Evolutionary conservation across 164 flowering plant species (phyloP), one percentile per base, ranked within the genome.

Genomic region (Magnolia officinalis): DNA sequence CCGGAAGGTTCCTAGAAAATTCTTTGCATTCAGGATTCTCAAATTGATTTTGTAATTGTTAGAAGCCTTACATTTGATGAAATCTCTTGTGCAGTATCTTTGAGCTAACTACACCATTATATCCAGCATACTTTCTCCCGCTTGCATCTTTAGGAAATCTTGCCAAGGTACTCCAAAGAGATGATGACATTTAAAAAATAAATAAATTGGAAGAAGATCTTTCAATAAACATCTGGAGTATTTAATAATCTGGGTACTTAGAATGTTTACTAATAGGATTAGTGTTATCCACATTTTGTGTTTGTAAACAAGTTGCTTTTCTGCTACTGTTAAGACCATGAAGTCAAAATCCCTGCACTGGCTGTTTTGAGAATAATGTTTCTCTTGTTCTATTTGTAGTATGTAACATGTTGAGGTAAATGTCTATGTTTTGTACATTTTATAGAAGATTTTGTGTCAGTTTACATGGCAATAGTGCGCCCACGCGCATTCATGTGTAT

Each of bases 61-160:
- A 31, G 65, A 65, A 24, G 55, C 49, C n/a, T 23, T 75, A 7
- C n/a, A 73, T 58, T 37, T 55, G 59, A 7, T 78, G 37, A 69
- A n/a, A 73, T 68, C 20, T 68, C 11, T 77, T 61, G 8, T 87
- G 89, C 96, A 95, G 98, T 82, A 90, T 95, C 82, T 95, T 95
- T 79, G 99, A 95, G 83, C 95, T 95, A 21, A 82, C 82, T 61
- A 95, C 99, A 31, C 98, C 77, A 77, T 50, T 93, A 75, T 93
- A 86, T 83, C 98, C 98, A 61, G 84, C 84, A 74, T 92, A 92
- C 84, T 95, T 95, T 81, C 87, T 95, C 21, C 94, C 89, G 4
- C 81, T 95, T 58, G 99, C 99, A 73, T 93, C 99, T 76, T 85
- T 92, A 74, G 99, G 99, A 76, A 95, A 95, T 87, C 91, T 95